Conservation (phyloP, 2,329 filamentous ascomycete species). For the Colletotrichum orchidophilum region DNA sequence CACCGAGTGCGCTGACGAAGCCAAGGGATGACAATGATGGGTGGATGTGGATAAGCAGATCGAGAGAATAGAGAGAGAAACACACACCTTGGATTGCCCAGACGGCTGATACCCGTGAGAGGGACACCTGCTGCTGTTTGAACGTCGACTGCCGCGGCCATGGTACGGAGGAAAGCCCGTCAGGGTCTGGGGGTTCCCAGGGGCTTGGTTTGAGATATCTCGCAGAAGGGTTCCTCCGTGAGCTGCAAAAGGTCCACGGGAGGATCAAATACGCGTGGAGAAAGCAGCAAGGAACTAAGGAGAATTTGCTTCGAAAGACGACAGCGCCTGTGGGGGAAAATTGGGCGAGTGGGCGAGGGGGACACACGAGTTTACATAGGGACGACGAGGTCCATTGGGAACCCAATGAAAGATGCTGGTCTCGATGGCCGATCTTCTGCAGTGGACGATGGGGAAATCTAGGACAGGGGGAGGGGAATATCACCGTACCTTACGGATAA, state of each 20-base stretch:
- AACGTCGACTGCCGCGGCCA: conserved; percentile 22
- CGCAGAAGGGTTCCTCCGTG: not conserved
- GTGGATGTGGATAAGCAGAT: not conserved
- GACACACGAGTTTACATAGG: conserved; percentile 5
- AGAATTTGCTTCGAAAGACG: not conserved
- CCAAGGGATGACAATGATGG: not conserved
- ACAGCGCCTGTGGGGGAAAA: not conserved
- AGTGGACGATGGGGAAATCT: not conserved
- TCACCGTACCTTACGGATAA: not conserved
- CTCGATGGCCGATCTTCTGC: not conserved
- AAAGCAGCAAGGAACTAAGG: not conserved
- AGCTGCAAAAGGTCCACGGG: not conserved
- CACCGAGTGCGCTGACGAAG: too few relatives aligned
- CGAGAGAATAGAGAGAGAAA: not conserved
- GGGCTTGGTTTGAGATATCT: not conserved
- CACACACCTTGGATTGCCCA: conserved; percentile 5
- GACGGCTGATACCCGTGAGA: not conserved
- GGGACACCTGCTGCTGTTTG: not conserved
- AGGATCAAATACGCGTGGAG: not conserved
- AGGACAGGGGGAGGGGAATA: too few relatives aligned
- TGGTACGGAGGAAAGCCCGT: not conserved
- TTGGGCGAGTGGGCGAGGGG: not conserved
- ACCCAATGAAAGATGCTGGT: not conserved
- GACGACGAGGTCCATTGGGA: not conserved
- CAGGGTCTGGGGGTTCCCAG: not conserved